These are phyloP conservation scores for Colletotrichum karsti DNA, from an alignment of 2,329 filamentous ascomycete genomes.

Conservation along the genomic window DNA sequence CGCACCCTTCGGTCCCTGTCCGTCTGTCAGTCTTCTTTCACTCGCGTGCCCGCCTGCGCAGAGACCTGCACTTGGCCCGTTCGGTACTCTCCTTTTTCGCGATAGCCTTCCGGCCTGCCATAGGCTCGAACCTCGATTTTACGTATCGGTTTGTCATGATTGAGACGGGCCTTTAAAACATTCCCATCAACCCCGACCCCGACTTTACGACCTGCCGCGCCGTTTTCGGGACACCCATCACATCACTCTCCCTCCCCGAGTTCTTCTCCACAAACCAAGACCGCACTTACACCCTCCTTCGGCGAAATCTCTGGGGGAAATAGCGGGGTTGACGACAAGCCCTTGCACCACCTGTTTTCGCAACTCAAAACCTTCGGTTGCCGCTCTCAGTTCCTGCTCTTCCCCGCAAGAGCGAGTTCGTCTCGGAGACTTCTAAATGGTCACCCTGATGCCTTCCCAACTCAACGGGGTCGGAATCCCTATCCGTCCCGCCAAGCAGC, in stretches of 20 bases:
- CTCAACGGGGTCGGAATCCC: constrained; percentile 42
- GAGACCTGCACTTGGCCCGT: constrained; percentile 26
- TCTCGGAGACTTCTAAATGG: constrained; percentile 26
- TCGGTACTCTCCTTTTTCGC: constrained; percentile 23
- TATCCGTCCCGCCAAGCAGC: constrained; percentile 43
- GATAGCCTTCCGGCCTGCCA: constrained; percentile 23
- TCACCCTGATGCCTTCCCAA: constrained; percentile 41
- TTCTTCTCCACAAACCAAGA: constrained; percentile 21
- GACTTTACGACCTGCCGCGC: background rate
- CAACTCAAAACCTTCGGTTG: constrained; percentile 8
- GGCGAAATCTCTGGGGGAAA: constrained; percentile 25
- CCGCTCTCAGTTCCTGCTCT: constrained; percentile 17
- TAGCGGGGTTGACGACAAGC: constrained; percentile 31
- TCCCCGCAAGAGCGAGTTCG: constrained; percentile 15
- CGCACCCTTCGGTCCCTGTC: background rate
- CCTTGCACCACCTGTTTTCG: constrained; percentile 14
- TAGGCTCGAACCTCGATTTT: constrained; percentile 16
- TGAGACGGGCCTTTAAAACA: constrained; percentile 17
- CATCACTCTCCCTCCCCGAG: constrained; percentile 6
- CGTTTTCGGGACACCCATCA: constrained; percentile 20
- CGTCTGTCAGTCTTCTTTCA: background rate
- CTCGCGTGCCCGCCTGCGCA: constrained; percentile 10
- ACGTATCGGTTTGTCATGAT: constrained; percentile 26
- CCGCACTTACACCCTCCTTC: constrained; percentile 29
- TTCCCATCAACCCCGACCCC: constrained; percentile 14